Evolutionary conservation across 495 filamentous ascomycete species (phyloP).

Genomic region (Pyrenula massariospora): DNA sequence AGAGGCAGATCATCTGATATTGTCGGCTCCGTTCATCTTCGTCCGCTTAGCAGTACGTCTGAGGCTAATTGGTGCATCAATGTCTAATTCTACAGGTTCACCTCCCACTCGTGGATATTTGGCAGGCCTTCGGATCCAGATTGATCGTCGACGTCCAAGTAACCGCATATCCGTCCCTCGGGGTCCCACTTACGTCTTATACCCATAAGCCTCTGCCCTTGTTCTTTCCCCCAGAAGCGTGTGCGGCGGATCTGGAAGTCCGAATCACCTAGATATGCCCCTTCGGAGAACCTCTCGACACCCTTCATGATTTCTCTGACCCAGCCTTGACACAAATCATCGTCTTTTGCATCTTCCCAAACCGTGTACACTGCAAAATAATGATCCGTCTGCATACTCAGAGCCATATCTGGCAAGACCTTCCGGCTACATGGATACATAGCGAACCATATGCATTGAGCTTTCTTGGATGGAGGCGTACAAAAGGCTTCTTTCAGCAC

Average conservation of each 20-base stretch:
- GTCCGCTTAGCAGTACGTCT: too few relatives aligned
- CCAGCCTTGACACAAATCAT: conserved; percentile 26
- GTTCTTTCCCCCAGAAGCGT: conserved; percentile 29
- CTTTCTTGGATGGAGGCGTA: conserved; percentile 24
- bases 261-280: conserved; percentile 40
- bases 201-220: conserved; percentile 18
- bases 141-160: conserved; percentile 24
- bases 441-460: conserved; percentile 32
- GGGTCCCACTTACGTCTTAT: conserved; percentile 34
- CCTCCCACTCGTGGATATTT: conserved; percentile 13
- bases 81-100: too few relatives aligned
- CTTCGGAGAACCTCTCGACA: conserved; percentile 22
- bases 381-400: conserved; percentile 39
- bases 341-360: conserved; percentile 34
- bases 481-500: conserved; percentile 32
- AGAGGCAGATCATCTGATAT: too few relatives aligned
- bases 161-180: conserved; percentile 26
- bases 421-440: conserved; percentile 33
- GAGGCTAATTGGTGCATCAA: too few relatives aligned
- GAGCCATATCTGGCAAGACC: conserved; percentile 32
- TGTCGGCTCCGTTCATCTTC: too few relatives aligned
- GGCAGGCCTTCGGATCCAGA: conserved; percentile 15
- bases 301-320: conserved; percentile 23
- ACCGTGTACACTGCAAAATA: conserved; percentile 41
- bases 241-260: conserved; percentile 33